phyloP scores from a whole-genome alignment of 495 filamentous ascomycete species.

The Penicillium goetzii region DNA sequence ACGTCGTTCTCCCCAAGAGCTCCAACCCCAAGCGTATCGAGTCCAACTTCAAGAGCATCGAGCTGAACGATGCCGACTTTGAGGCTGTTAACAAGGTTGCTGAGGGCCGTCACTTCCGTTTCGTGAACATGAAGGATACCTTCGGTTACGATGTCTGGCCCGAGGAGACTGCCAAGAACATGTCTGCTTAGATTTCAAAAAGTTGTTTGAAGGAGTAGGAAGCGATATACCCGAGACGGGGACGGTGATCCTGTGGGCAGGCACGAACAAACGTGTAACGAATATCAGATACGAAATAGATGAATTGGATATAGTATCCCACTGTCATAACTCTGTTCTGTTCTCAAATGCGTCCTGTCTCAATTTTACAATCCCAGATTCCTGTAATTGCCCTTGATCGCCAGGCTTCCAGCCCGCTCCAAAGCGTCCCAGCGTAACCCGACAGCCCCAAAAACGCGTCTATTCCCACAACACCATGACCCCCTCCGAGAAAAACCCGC shows the following conservation, averaged over 20 bases:
- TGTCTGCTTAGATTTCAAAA: conserved; percentile 38
- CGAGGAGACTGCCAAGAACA: conserved; percentile 47
- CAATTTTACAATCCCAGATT: not conserved
- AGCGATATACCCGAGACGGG: conserved; percentile 19
- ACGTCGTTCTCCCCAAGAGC: conserved; percentile 73
- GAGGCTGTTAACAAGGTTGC: conserved; percentile 63
- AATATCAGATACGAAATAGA: conserved; percentile 26
- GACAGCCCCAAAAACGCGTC: not conserved
- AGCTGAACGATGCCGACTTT: conserved; percentile 57
- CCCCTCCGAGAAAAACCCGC: not conserved
- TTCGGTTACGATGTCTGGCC: conserved; percentile 60
- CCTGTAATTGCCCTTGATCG: not conserved
- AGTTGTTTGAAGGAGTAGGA: conserved; percentile 15
- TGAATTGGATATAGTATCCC: conserved; percentile 27
- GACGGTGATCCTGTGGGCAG: not conserved
- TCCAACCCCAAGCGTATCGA: conserved; percentile 65
- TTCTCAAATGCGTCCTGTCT: not conserved
- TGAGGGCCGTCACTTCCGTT: conserved; percentile 63
- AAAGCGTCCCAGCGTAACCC: not conserved
- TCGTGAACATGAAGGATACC: conserved; percentile 82
- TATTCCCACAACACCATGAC: not conserved
- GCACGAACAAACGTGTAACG: conserved; percentile 24
- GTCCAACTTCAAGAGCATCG: conserved; percentile 67
- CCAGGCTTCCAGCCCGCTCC: not conserved
- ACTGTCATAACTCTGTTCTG: not conserved